Conservation (phyloP, 1,284 basidiomycete genomes). For the Uromyces viciae-fabae region DNA sequence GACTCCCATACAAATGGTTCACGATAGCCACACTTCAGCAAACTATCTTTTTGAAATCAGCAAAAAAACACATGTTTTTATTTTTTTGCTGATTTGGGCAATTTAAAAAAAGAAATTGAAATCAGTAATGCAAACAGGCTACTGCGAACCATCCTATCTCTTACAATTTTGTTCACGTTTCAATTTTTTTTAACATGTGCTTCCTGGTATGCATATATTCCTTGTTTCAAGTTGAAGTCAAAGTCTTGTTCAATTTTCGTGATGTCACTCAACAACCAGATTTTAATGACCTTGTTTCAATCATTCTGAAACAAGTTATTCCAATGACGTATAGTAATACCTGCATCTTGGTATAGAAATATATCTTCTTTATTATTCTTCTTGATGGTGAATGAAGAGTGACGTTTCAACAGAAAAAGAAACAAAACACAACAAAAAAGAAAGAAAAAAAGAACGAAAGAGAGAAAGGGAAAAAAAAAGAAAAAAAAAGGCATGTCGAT, state of each 20-base stretch:
- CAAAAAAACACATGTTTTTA: too few species aligned
- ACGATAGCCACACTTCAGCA: too few species aligned
- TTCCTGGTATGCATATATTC: background rate
- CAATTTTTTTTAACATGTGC: background rate
- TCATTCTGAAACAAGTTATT: too few species aligned
- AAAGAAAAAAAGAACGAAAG: background rate
- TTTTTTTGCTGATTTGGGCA: background rate
- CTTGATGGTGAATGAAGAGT: too few species aligned
- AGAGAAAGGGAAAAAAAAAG: background rate
- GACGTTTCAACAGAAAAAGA: background rate
- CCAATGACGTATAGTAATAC: too few species aligned
- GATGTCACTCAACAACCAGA: background rate
- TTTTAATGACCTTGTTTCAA: too few species aligned
- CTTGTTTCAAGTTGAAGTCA: background rate
- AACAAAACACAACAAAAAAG: background rate
- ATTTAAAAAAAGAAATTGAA: background rate
- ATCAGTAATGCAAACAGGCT: background rate
- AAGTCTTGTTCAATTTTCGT: background rate
- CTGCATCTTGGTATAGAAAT: too few species aligned
- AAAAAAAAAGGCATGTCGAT: background rate
- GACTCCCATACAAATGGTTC: too few species aligned
- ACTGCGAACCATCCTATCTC: background rate
- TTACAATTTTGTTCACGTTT: background rate
- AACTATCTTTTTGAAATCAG: too few species aligned
- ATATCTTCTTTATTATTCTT: too few species aligned